Conservation (phyloP, 192 early-diverging fungal species). For the Spizellomyces sp. region DNA sequence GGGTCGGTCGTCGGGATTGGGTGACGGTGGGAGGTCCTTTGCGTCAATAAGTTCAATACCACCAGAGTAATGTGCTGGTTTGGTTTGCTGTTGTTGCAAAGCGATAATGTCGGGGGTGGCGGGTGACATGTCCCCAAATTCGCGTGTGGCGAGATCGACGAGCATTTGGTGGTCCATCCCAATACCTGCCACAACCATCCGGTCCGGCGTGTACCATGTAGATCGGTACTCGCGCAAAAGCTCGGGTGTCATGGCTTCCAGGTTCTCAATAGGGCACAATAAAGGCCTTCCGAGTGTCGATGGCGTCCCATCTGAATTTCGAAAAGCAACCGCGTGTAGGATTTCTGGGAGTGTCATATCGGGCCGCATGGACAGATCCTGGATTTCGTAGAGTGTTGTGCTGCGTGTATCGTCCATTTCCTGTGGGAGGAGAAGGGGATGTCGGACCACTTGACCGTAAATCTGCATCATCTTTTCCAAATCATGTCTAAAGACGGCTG, state of each 20-base stretch:
- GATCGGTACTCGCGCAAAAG: conserved; percentile 71
- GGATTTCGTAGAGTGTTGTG: conserved; percentile 82
- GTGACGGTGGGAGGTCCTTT: conserved; percentile 54
- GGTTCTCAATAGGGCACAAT: conserved; percentile 68
- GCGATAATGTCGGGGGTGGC: conserved; percentile 27
- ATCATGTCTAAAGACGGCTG: conserved; percentile 86
- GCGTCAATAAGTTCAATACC: conserved; percentile 75
- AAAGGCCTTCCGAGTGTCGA: conserved; percentile 73
- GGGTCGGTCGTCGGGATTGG: conserved; percentile 54
- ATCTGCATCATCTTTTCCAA: conserved; percentile 69
- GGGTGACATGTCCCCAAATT: conserved; percentile 74
- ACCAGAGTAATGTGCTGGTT: conserved; percentile 75
- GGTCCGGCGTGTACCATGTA: conserved; percentile 87
- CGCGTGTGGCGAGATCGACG: conserved; percentile 64
- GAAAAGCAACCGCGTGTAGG: conserved; percentile 80
- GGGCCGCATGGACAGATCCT: conserved; percentile 82
- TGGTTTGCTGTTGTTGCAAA: conserved; percentile 28
- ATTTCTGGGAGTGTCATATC: conserved; percentile 87
- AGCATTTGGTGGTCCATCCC: conserved; percentile 86
- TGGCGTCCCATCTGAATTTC: conserved; percentile 8
- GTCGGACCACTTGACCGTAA: conserved; percentile 79
- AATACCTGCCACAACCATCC: conserved; percentile 86
- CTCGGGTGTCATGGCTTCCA: conserved; percentile 68
- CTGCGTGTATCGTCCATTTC: conserved; percentile 83
- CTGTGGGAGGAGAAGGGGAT: conserved; percentile 68